phyloP scores from a whole-genome alignment of 371 early-diverging fungal genomes.

The Lichtheimia ornata region DNA sequence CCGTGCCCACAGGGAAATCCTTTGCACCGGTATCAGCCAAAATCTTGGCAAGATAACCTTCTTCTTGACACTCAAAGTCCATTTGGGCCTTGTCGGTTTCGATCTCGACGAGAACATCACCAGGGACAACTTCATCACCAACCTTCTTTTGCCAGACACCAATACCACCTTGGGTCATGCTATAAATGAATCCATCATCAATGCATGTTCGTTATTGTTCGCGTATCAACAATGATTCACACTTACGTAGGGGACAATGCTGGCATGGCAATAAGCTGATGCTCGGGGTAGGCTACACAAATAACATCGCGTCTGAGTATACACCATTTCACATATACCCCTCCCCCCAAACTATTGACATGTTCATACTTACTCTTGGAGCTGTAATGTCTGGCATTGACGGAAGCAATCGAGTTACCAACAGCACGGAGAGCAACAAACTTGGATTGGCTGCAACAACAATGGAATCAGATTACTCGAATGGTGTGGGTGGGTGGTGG shows the following conservation, averaged over 20 bases:
- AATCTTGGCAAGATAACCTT: slow-evolving; percentile 95
- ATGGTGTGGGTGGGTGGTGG: too few species aligned
- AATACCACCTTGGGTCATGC: slow-evolving; percentile 96
- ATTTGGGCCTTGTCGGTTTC: slow-evolving; percentile 99
- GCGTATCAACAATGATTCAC: background rate
- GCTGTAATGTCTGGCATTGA: slow-evolving; percentile 57
- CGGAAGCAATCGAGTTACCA: slow-evolving; percentile 22
- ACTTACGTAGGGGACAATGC: slow-evolving; percentile 94
- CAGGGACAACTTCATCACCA: slow-evolving; percentile 90
- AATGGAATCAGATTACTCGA: background rate
- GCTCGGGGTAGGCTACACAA: slow-evolving; percentile 75
- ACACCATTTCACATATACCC: background rate
- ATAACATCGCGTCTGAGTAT: too few species aligned
- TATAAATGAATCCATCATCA: slow-evolving; percentile 1
- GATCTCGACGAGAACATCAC: slow-evolving; percentile 96
- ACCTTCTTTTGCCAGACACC: slow-evolving; percentile 94
- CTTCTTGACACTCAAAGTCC: slow-evolving; percentile 99
- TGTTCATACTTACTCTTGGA: slow-evolving; percentile 53
- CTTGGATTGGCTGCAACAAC: slow-evolving; percentile 32
- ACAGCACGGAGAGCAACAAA: slow-evolving; percentile 51
- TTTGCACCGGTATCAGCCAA: slow-evolving; percentile 84
- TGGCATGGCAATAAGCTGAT: slow-evolving; percentile 94
- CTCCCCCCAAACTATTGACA: background rate
- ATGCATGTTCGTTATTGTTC: background rate
- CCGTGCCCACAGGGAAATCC: slow-evolving; percentile 79